A percentile compares a stretch with the other conserved stretches of the same genome.
These are phyloP conservation scores for Oryza glumipatula DNA, from an alignment of 176 grass and related monocot species.

Conservation along the genomic window DNA sequence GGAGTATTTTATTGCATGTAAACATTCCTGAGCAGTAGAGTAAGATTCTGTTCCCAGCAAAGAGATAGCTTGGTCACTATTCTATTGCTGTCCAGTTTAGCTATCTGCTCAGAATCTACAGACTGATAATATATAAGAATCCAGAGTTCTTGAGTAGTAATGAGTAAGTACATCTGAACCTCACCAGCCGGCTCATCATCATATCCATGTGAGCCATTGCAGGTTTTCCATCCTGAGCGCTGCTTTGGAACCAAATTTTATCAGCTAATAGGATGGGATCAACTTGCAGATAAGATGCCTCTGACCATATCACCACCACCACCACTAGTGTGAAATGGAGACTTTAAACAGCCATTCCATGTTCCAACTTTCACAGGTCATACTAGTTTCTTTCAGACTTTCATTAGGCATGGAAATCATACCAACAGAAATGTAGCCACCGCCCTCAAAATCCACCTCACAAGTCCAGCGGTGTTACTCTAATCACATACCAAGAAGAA, in stretches of 20 bases:
- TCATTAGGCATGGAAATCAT: slow-evolving; percentile 42
- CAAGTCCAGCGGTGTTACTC: not conserved
- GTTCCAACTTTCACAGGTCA: not conserved
- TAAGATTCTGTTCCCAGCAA: not conserved
- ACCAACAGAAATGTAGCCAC: not conserved
- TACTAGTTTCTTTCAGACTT: not conserved
- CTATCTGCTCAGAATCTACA: slow-evolving; percentile 13
- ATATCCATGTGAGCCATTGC: slow-evolving; percentile 28
- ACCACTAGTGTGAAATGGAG: not conserved
- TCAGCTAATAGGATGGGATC: not conserved
- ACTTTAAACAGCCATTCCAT: not conserved
- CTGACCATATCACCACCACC: not conserved
- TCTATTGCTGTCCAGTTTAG: not conserved
- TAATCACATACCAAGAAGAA: not conserved
- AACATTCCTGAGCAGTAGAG: slow-evolving; percentile 36
- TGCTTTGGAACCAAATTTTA: not conserved
- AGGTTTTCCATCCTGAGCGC: not conserved
- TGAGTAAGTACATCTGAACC: too few relatives aligned
- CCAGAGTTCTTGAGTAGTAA: not conserved
- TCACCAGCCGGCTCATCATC: not conserved
- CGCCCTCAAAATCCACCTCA: not conserved
- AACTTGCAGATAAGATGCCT: slow-evolving; percentile 1
- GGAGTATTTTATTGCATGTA: not conserved
- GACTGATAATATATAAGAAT: not conserved
- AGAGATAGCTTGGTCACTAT: not conserved